These are phyloP conservation scores for Candolleomyces eurysporus DNA, from an alignment of 768 basidiomycete species.

Conservation along the genomic window DNA sequence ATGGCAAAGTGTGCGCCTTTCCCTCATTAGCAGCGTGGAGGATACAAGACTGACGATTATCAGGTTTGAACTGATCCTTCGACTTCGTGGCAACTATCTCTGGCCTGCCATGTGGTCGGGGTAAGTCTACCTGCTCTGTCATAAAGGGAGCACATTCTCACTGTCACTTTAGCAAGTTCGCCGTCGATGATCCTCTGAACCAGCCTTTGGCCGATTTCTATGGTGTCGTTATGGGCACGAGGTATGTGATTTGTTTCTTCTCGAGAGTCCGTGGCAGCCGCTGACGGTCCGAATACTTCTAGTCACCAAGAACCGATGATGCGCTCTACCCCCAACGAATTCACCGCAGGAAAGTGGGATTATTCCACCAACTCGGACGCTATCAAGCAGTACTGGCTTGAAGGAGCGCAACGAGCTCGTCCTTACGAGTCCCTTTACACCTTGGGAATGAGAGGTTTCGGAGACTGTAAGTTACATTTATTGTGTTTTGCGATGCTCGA, in stretches of 20 bases:
- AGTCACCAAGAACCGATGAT: constrained; percentile 77
- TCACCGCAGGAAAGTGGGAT: constrained; percentile 62
- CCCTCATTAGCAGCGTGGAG: neutral
- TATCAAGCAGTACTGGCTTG: constrained; percentile 62
- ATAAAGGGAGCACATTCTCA: neutral
- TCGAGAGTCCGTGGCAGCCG: neutral
- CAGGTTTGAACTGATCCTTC: constrained; percentile 65
- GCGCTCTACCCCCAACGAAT: constrained; percentile 68
- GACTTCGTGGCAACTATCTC: constrained; percentile 67
- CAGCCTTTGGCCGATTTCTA: constrained; percentile 61
- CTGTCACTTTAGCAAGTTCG: constrained; percentile 41
- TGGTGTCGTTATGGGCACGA: constrained; percentile 73
- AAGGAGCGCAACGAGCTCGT: constrained; percentile 56
- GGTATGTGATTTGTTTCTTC: constrained; percentile 22
- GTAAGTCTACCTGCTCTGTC: constrained; percentile 17
- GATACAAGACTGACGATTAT: neutral
- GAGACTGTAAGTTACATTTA: constrained; percentile 38
- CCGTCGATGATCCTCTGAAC: constrained; percentile 57
- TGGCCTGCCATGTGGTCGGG: constrained; percentile 61
- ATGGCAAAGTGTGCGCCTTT: constrained; percentile 46
- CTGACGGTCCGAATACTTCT: neutral
- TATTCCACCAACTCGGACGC: constrained; percentile 52
- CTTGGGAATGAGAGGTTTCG: constrained; percentile 67
- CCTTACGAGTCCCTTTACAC: constrained; percentile 64
- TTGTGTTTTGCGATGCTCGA: neutral